Evolutionary conservation across 768 basidiomycete genomes (phyloP).

Genomic region (Pulveroboletus sp.): DNA sequence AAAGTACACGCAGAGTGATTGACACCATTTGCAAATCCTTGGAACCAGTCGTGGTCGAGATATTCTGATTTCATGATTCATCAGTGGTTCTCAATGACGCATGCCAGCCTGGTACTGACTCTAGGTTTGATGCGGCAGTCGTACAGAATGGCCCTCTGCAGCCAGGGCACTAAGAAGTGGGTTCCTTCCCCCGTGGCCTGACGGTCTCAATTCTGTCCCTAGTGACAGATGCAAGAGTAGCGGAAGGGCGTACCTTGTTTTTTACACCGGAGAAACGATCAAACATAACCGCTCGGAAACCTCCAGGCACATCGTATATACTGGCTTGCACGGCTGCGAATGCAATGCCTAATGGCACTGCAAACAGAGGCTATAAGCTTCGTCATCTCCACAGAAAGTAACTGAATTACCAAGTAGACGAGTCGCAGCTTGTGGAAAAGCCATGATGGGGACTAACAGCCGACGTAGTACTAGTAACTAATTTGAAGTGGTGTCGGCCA

Average conservation of each 20-base stretch:
- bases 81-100: constrained; percentile 4
- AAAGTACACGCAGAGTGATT: constrained; percentile 92
- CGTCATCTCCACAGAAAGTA: neutral
- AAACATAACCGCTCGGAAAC: constrained; percentile 95
- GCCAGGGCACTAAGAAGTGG: constrained; percentile 92
- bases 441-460: constrained; percentile 42
- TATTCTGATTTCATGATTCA: constrained; percentile 57
- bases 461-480: too few species aligned
- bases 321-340: constrained; percentile 46
- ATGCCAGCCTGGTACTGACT: constrained; percentile 42
- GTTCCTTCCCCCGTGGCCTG: constrained; percentile 92
- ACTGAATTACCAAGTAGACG: constrained; percentile 45
- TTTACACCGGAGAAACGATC: constrained; percentile 93
- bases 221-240: neutral
- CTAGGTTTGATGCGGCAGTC: constrained; percentile 97
- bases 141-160: constrained; percentile 93
- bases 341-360: constrained; percentile 39
- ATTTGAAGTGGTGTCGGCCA: too few species aligned
- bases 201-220: neutral
- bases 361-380: constrained; percentile 8
- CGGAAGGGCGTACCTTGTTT: constrained; percentile 51
- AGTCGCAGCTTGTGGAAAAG: constrained; percentile 45
- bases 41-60: constrained; percentile 97
- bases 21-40: constrained; percentile 99
- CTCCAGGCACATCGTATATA: constrained; percentile 78